Evolutionary conservation across 169 alveolate genomes (phyloP).

Genomic region (Plasmodium coatneyi): DNA sequence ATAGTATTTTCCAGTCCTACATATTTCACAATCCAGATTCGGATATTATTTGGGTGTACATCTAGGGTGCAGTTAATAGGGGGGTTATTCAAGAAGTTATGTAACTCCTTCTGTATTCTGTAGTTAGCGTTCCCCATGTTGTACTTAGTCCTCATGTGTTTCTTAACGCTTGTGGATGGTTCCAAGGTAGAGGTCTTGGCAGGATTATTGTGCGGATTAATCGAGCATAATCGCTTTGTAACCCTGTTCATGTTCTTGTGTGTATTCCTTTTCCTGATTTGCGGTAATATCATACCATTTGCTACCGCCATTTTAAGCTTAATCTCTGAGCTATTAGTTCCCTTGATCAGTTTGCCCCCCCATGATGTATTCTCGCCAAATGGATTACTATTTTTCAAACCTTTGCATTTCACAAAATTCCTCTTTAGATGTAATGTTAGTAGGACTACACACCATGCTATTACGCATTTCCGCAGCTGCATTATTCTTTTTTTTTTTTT

Average conservation of each 20-base stretch:
- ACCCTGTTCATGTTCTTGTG: neutral
- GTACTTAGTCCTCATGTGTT: constrained; percentile 54
- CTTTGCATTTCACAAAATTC: neutral
- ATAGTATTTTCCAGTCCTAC: constrained; percentile 85
- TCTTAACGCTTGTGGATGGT: constrained; percentile 36
- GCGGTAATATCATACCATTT: constrained; percentile 1
- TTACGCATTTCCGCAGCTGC: neutral
- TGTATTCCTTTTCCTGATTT: neutral
- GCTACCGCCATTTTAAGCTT: neutral
- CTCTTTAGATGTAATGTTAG: neutral
- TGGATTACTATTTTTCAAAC: neutral
- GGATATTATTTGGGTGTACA: constrained; percentile 84
- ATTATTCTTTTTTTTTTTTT: neutral
- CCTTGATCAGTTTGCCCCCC: neutral
- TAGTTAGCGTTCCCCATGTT: constrained; percentile 71
- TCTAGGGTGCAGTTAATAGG: constrained; percentile 86
- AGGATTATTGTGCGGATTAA: constrained; percentile 22
- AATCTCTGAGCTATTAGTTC: neutral
- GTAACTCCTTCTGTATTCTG: constrained; percentile 71
- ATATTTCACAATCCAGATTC: constrained; percentile 86
- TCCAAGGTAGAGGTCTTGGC: neutral
- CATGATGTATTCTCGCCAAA: neutral
- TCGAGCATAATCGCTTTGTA: constrained; percentile 23
- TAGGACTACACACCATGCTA: neutral
- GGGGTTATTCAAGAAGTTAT: constrained; percentile 78